Evolutionary conservation across 2,329 filamentous ascomycete species (phyloP).

Genomic region (Aspergillus sp.): DNA sequence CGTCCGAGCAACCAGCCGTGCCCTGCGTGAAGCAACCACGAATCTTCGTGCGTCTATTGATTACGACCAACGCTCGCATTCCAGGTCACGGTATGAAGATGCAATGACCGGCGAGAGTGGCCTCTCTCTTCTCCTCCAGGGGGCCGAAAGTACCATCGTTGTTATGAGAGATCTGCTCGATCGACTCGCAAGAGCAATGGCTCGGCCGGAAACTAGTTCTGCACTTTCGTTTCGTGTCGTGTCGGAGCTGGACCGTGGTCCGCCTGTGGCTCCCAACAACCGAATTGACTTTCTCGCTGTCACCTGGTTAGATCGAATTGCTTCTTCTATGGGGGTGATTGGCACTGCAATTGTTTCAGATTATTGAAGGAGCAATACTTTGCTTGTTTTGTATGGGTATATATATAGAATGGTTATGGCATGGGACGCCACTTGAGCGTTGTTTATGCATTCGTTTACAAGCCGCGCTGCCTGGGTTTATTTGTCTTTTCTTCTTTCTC

Average conservation of each 20-base stretch:
- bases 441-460: background rate
- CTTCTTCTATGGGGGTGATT: slow-evolving; percentile 35
- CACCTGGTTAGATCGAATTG: slow-evolving; percentile 33
- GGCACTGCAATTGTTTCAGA: slow-evolving; percentile 21
- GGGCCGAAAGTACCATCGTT: slow-evolving; percentile 23
- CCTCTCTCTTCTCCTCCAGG: slow-evolving; percentile 26
- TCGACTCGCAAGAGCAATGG: slow-evolving; percentile 14
- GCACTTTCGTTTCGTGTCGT: slow-evolving; percentile 27
- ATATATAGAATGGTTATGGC: background rate
- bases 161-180: slow-evolving; percentile 20
- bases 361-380: background rate
- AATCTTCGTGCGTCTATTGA: slow-evolving; percentile 1
- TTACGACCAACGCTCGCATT: background rate
- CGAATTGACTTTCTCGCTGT: slow-evolving; percentile 17
- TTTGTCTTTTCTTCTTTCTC: background rate
- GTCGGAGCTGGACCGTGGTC: slow-evolving; percentile 27
- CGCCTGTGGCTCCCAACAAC: slow-evolving; percentile 21
- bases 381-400: background rate
- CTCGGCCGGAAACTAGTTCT: slow-evolving; percentile 8
- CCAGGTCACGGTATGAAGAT: background rate
- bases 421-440: background rate
- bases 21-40: background rate
- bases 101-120: background rate
- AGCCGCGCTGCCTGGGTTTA: background rate
- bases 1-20: background rate